phyloP scores from a whole-genome alignment of 768 basidiomycete genomes.

The Tricholoma hemisulphureum region DNA sequence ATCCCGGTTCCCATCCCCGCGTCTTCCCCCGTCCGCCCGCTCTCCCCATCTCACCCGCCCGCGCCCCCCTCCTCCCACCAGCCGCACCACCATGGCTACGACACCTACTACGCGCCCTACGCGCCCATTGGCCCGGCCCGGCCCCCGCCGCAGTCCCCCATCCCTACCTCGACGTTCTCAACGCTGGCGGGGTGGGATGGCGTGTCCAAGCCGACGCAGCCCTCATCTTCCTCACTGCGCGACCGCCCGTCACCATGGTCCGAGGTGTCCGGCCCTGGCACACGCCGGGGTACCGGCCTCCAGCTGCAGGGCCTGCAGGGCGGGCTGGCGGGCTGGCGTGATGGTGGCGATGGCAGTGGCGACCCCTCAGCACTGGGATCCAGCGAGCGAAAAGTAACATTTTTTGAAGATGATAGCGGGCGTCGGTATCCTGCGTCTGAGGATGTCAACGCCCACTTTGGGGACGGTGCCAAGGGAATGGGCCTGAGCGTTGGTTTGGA shows the following conservation, averaged over 20 bases:
- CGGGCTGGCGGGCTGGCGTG: not conserved
- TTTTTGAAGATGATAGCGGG: not conserved
- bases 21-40: not conserved
- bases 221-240: not conserved
- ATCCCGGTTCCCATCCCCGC: not conserved
- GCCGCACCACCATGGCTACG: not conserved
- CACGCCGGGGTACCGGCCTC: not conserved
- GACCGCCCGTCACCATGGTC: not conserved
- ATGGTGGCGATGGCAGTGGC: not conserved
- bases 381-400: not conserved
- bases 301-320: not conserved
- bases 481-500: not conserved
- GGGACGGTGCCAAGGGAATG: not conserved
- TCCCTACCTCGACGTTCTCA: conserved; percentile 1
- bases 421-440: not conserved
- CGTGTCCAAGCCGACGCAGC: not conserved
- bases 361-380: not conserved
- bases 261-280: not conserved
- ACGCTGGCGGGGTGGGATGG: conserved; percentile 3
- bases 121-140: not conserved
- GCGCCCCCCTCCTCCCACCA: not conserved
- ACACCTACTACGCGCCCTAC: not conserved
- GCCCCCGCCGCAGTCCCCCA: not conserved
- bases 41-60: not conserved
- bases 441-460: not conserved